A percentile compares a stretch with the other conserved stretches of the same genome.
Evolutionary conservation across 2,329 filamentous ascomycete genomes (phyloP).

Genomic region (Sarocladiaceae sp.): DNA sequence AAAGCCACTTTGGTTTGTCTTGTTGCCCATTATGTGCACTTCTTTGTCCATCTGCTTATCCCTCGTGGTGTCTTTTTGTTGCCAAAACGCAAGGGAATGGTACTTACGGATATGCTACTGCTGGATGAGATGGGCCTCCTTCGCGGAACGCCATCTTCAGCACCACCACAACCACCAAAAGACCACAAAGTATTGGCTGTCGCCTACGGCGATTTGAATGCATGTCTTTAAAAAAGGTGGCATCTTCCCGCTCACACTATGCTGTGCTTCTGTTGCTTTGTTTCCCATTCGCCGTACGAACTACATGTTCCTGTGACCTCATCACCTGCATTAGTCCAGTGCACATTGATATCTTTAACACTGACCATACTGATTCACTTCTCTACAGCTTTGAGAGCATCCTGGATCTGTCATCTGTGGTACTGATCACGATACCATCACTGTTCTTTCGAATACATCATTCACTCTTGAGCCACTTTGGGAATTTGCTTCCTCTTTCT

Average conservation of each 20-base stretch:
- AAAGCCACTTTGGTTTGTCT: not conserved
- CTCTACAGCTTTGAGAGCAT: not conserved
- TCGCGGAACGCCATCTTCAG: not conserved
- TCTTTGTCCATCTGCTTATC: not conserved
- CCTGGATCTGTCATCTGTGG: not conserved
- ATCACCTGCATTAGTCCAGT: slow-evolving; percentile 12
- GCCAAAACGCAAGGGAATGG: not conserved
- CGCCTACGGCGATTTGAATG: not conserved
- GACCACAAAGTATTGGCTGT: slow-evolving; percentile 4
- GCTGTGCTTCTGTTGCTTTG: not conserved
- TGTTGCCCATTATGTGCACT: not conserved
- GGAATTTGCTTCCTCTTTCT: not conserved
- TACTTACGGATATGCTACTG: not conserved
- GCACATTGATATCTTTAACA: not conserved
- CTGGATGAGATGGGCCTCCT: not conserved
- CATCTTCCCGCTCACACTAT: slow-evolving; percentile 6
- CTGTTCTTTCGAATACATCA: not conserved
- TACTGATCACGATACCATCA: not conserved
- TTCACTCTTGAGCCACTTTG: not conserved
- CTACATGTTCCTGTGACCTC: slow-evolving; percentile 8
- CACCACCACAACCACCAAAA: not conserved
- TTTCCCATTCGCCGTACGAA: not conserved
- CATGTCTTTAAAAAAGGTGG: slow-evolving; percentile 7
- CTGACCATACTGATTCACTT: not conserved
- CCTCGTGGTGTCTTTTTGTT: slow-evolving; percentile 1